Conservation (phyloP, 2,329 filamentous ascomycete genomes). For the Clarireedia hainanense region DNA sequence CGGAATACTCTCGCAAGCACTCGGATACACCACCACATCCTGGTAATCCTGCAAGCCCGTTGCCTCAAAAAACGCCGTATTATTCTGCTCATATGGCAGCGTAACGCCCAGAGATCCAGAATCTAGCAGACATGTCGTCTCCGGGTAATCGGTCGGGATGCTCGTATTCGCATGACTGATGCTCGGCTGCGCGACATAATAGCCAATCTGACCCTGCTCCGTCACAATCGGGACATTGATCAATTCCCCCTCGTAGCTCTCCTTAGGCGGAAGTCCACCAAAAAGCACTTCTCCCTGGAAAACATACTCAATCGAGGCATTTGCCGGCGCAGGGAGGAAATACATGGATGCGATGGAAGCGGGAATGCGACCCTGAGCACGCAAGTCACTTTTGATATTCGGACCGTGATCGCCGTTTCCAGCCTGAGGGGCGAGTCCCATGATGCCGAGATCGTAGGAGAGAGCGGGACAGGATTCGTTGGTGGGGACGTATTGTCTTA, state of each 20-base stretch:
- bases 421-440: background rate
- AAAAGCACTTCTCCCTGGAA: background rate
- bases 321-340: background rate
- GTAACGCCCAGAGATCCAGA: background rate
- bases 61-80: background rate
- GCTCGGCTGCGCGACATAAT: background rate
- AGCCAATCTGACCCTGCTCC: background rate
- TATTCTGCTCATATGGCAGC: background rate
- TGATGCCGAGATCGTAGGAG: background rate
- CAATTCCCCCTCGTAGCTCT: background rate
- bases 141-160: background rate
- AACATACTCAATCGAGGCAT: background rate
- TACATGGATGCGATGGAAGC: background rate
- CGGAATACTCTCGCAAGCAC: background rate
- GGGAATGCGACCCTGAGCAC: background rate
- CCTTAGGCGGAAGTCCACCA: background rate
- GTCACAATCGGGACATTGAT: background rate
- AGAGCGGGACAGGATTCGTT: background rate
- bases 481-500: background rate
- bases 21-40: background rate
- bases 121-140: background rate
- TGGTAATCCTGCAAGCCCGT: background rate
- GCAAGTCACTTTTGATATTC: background rate
- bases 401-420: background rate
- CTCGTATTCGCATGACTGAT: background rate